phyloP scores from a whole-genome alignment of 495 filamentous ascomycete species.

The Baudoinia panamericana region DNA sequence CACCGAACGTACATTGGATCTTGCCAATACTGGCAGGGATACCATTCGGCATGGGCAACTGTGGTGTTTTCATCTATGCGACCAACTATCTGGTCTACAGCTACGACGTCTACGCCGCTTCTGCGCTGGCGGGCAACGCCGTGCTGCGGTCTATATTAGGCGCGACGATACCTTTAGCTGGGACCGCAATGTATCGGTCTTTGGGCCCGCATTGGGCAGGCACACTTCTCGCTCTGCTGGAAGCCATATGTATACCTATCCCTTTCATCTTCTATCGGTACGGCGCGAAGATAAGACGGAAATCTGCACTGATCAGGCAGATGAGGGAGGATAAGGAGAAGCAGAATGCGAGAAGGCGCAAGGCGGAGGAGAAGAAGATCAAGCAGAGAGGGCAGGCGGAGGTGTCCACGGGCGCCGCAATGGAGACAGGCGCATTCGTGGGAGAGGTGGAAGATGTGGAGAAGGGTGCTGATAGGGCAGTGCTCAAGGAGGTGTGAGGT shows the following conservation, averaged over 20 bases:
- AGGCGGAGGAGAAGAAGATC: slow-evolving; percentile 25
- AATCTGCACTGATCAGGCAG: slow-evolving; percentile 49
- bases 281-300: slow-evolving; percentile 52
- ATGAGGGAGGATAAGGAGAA: slow-evolving; percentile 60
- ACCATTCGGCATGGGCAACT: slow-evolving; percentile 68
- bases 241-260: slow-evolving; percentile 60
- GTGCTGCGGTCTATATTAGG: slow-evolving; percentile 57
- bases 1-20: slow-evolving; percentile 59
- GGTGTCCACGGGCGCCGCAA: slow-evolving; percentile 11
- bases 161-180: slow-evolving; percentile 60
- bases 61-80: slow-evolving; percentile 65
- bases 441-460: slow-evolving; percentile 15
- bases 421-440: slow-evolving; percentile 18
- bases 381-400: slow-evolving; percentile 21
- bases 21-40: slow-evolving; percentile 62
- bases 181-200: slow-evolving; percentile 53
- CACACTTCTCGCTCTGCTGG: slow-evolving; percentile 56
- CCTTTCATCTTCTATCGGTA: slow-evolving; percentile 68
- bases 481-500: too few species aligned
- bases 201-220: slow-evolving; percentile 69
- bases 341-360: slow-evolving; percentile 37
- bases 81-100: slow-evolving; percentile 63
- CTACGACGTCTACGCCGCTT: slow-evolving; percentile 69
- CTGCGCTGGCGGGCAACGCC: slow-evolving; percentile 63
- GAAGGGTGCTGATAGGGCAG: slow-evolving; percentile 9